A percentile compares a stretch with the other conserved stretches of the same genome.
Conservation (phyloP, 169 alveolate species). For the Pseudocohnilembus persalinus region DNA sequence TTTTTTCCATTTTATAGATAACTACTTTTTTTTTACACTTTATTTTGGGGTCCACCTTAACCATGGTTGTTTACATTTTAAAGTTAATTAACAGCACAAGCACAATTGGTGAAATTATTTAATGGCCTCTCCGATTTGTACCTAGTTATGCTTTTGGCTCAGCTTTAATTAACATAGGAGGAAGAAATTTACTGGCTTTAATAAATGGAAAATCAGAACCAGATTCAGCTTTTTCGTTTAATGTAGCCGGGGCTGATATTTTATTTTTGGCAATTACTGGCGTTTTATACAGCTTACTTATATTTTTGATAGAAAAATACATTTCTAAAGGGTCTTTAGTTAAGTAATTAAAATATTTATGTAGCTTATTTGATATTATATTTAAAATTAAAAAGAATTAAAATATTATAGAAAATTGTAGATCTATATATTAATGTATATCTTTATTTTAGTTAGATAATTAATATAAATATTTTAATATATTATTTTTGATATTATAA, state of each 20-base stretch:
- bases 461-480: too few relatives aligned
- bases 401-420: too few relatives aligned
- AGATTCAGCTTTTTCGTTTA: constrained; percentile 27
- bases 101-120: constrained; percentile 1
- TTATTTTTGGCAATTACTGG: constrained; percentile 23
- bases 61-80: constrained; percentile 24
- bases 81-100: constrained; percentile 13
- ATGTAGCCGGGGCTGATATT: constrained; percentile 48
- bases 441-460: too few relatives aligned
- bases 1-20: too few relatives aligned
- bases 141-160: constrained; percentile 51
- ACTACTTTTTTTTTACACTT: constrained; percentile 32
- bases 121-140: constrained; percentile 41
- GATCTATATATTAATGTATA: too few relatives aligned
- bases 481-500: too few relatives aligned
- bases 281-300: constrained; percentile 20
- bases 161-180: constrained; percentile 41
- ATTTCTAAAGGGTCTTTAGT: not conserved
- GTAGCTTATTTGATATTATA: too few relatives aligned
- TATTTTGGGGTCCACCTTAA: constrained; percentile 23
- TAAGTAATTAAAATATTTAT: too few relatives aligned
- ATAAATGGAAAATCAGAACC: not conserved
- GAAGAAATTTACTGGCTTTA: constrained; percentile 16
- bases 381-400: too few relatives aligned
- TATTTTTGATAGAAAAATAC: constrained; percentile 28